Percentiles rank a stretch among this genome's conserved stretches.
phyloP scores from a whole-genome alignment of 1,139 yeast genomes.

The Geotrichum restrictum region DNA sequence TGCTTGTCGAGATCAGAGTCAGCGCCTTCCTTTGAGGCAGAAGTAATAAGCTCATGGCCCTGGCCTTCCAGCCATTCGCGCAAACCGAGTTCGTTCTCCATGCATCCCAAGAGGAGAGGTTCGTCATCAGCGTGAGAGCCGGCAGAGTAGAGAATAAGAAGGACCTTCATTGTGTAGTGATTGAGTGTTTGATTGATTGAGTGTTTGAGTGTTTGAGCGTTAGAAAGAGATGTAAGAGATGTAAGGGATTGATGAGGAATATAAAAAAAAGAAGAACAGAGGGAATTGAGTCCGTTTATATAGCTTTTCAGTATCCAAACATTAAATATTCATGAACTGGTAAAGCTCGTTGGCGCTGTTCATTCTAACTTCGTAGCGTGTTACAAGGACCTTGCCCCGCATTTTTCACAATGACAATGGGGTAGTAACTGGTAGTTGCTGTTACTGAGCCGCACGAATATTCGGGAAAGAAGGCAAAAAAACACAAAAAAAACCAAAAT shows the following conservation, averaged over 20 bases:
- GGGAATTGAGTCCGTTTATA: not conserved
- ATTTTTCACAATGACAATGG: not conserved
- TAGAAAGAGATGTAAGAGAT: conserved; percentile 1
- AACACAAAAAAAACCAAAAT: no score
- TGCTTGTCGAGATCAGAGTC: conserved; percentile 58
- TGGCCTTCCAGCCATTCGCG: conserved; percentile 58
- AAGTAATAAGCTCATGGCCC: conserved; percentile 66
- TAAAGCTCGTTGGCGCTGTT: not conserved
- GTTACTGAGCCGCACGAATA: not conserved
- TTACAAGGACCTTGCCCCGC: conserved; percentile 3
- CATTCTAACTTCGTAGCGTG: no score
- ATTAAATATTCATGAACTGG: no score
- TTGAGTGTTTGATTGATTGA: not conserved
- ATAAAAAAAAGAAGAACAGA: not conserved
- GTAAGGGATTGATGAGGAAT: not conserved
- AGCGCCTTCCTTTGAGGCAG: conserved; percentile 67
- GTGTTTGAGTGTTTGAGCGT: not conserved
- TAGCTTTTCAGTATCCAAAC: not conserved
- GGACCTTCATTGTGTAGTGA: conserved; percentile 26
- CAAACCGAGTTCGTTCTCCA: conserved; percentile 73
- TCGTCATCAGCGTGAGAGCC: conserved; percentile 56
- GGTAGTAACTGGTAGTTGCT: no score
- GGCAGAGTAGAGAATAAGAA: conserved; percentile 37
- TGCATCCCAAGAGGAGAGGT: conserved; percentile 59
- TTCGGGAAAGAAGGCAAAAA: not conserved